Conservation (phyloP, 768 basidiomycete genomes). For the Dictyophora rubrovolvata region DNA sequence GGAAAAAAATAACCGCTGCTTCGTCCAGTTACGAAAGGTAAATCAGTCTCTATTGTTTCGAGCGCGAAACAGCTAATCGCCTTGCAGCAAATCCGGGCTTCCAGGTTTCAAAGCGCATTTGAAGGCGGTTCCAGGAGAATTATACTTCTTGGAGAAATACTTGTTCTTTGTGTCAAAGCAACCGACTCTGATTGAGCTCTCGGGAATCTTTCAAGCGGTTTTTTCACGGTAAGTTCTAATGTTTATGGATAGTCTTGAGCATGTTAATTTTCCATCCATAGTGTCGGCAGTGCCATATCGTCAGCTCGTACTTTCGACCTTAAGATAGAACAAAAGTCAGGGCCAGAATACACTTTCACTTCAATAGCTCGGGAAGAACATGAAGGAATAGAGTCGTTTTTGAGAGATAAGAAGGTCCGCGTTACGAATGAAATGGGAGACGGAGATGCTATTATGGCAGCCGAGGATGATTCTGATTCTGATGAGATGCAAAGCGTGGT, state of each 20-base stretch:
- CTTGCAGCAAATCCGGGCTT: slow-evolving; percentile 68
- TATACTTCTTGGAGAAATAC: slow-evolving; percentile 97
- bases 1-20: slow-evolving; percentile 84
- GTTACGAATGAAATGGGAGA: slow-evolving; percentile 97
- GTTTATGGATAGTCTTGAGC: background rate
- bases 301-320: slow-evolving; percentile 92
- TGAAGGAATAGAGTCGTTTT: slow-evolving; percentile 71
- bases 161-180: slow-evolving; percentile 97
- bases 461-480: slow-evolving; percentile 60
- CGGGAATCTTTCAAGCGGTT: slow-evolving; percentile 80
- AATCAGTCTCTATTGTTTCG: slow-evolving; percentile 9
- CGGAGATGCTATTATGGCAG: slow-evolving; percentile 61
- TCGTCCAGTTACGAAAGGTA: slow-evolving; percentile 62
- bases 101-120: slow-evolving; percentile 97
- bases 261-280: slow-evolving; percentile 10
- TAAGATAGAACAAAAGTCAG: slow-evolving; percentile 75
- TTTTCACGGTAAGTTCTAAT: slow-evolving; percentile 58
- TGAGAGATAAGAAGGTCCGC: slow-evolving; percentile 84
- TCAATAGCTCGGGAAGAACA: slow-evolving; percentile 96
- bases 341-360: slow-evolving; percentile 81
- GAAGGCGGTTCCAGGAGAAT: slow-evolving; percentile 92
- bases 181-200: slow-evolving; percentile 81
- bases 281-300: slow-evolving; percentile 79
- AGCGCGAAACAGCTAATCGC: background rate
- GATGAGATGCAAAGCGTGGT: slow-evolving; percentile 78